A percentile compares a stretch with the other conserved stretches of the same genome.
Conservation (phyloP, 768 basidiomycete genomes). For the Flagelloscypha sp. region DNA sequence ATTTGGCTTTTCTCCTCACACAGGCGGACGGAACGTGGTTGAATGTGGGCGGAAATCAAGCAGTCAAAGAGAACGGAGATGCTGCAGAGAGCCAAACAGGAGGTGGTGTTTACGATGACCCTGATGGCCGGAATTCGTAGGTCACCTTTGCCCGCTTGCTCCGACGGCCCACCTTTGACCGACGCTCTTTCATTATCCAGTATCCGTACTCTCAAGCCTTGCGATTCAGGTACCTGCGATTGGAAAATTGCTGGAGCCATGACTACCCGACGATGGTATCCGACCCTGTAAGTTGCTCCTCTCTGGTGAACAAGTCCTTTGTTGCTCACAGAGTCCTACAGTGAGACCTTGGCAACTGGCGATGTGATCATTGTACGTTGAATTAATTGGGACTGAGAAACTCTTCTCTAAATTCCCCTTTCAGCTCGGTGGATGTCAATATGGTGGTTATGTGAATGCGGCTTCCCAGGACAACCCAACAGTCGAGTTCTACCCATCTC, state of each 20-base stretch:
- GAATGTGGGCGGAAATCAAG: constrained; percentile 71
- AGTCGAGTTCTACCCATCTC: constrained; percentile 71
- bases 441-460: constrained; percentile 71
- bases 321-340: constrained; percentile 13
- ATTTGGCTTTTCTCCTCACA: too few relatives aligned
- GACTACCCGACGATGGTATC: constrained; percentile 67
- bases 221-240: constrained; percentile 56
- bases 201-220: constrained; percentile 37
- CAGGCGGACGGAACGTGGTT: constrained; percentile 83
- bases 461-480: constrained; percentile 68
- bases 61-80: constrained; percentile 51
- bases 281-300: constrained; percentile 43
- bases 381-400: neutral
- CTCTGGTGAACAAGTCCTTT: constrained; percentile 2
- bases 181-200: constrained; percentile 40
- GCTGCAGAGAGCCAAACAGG: constrained; percentile 37
- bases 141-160: constrained; percentile 19
- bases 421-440: constrained; percentile 51
- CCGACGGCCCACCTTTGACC: constrained; percentile 3
- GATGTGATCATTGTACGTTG: constrained; percentile 50
- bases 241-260: constrained; percentile 43
- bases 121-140: constrained; percentile 57
- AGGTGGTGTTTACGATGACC: constrained; percentile 46
- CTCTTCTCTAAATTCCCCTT: constrained; percentile 7
- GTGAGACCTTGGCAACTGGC: constrained; percentile 60